Conservation (phyloP, 1,139 yeast genomes). For the Blastobotrys arbuscula region DNA sequence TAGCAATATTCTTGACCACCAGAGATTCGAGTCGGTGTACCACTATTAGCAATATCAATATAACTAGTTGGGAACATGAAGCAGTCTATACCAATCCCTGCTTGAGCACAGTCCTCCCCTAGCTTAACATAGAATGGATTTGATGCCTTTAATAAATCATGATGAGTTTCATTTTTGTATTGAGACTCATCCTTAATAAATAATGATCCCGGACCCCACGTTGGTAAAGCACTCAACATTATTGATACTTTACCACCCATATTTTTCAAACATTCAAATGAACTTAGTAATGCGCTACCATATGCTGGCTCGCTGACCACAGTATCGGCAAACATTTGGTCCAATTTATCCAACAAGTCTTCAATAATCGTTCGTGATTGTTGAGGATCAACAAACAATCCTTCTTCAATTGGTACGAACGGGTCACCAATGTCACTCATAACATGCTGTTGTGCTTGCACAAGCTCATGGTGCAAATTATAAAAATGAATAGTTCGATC, state of each 20-base stretch:
- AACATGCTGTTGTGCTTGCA: conserved; percentile 59
- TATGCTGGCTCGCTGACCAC: conserved; percentile 64
- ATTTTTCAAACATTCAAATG: conserved; percentile 59
- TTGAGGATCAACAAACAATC: conserved; percentile 74
- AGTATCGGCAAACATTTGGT: conserved; percentile 41
- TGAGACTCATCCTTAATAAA: conserved; percentile 41
- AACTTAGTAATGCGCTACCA: conserved; percentile 74
- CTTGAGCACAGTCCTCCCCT: conserved; percentile 50
- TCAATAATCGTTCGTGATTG: conserved; percentile 62
- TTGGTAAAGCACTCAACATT: conserved; percentile 63
- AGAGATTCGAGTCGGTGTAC: conserved; percentile 58
- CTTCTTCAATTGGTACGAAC: conserved; percentile 72
- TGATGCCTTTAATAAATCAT: conserved; percentile 56
- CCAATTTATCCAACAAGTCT: conserved; percentile 60
- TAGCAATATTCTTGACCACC: conserved; percentile 70
- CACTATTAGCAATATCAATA: conserved; percentile 71
- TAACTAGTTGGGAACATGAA: conserved; percentile 61
- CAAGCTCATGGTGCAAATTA: conserved; percentile 53
- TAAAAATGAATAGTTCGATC: conserved; percentile 72
- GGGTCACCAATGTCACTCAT: conserved; percentile 74
- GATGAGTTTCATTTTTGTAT: conserved; percentile 40
- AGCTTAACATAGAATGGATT: conserved; percentile 58
- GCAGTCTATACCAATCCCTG: conserved; percentile 71
- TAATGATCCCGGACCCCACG: conserved; percentile 81
- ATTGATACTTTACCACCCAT: conserved; percentile 70